A percentile compares a stretch with the other conserved stretches of the same genome.
phyloP scores from a whole-genome alignment of 352 stramenopile species.

The Phytopythium mirpurense region DNA sequence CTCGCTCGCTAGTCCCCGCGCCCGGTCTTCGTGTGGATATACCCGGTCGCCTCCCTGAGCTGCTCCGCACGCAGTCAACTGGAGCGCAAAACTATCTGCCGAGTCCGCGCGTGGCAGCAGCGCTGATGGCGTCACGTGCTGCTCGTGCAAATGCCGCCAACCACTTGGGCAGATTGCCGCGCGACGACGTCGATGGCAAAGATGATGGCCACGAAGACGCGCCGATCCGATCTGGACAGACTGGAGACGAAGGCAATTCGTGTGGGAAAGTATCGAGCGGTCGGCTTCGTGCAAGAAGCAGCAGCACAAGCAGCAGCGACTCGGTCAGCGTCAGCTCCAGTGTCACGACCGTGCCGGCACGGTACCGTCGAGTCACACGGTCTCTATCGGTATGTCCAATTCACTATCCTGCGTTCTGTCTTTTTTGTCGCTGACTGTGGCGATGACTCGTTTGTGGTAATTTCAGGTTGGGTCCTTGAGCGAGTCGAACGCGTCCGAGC shows the following conservation, averaged over 20 bases:
- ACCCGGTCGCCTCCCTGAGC: constrained; percentile 18
- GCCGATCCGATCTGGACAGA: constrained; percentile 8
- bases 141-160: constrained; percentile 11
- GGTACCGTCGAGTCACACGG: constrained; percentile 46
- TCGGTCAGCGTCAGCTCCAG: constrained; percentile 60
- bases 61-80: constrained; percentile 43
- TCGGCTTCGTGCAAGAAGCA: constrained; percentile 7
- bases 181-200: background rate
- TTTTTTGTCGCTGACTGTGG: background rate
- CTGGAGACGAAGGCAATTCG: background rate
- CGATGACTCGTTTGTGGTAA: background rate
- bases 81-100: constrained; percentile 21
- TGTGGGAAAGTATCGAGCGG: background rate
- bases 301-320: constrained; percentile 22
- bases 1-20: constrained; percentile 6
- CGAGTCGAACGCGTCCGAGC: background rate
- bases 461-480: background rate
- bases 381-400: constrained; percentile 46
- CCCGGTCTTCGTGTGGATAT: constrained; percentile 11
- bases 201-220: background rate
- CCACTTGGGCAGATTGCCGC: constrained; percentile 22
- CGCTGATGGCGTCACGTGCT: constrained; percentile 37
- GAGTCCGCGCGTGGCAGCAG: constrained; percentile 40
- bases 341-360: constrained; percentile 43
- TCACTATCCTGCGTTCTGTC: background rate